Percentiles rank a stretch among this genome's conserved stretches.
Conservation (phyloP, 2,329 filamentous ascomycete genomes). For the Aureobasidium sp. region DNA sequence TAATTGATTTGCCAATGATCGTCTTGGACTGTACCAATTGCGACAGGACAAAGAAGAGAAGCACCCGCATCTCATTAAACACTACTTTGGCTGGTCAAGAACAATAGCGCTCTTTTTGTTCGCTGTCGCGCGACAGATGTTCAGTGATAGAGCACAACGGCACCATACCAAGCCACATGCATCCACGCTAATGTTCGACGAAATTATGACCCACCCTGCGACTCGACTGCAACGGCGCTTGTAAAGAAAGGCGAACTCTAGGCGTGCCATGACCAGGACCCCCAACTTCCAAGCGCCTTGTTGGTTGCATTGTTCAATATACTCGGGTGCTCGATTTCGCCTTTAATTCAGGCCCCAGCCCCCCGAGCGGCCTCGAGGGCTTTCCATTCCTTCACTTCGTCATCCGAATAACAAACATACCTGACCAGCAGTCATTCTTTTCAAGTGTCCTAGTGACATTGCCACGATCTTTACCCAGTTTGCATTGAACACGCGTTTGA, state of each 20-base stretch:
- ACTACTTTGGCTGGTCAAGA: not conserved
- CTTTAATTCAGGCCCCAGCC: slow-evolving; percentile 6
- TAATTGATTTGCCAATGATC: slow-evolving; percentile 4
- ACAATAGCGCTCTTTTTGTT: not conserved
- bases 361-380: not conserved
- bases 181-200: slow-evolving; percentile 1
- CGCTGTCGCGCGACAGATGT: not conserved
- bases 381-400: slow-evolving; percentile 11
- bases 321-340: not conserved
- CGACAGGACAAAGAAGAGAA: not conserved
- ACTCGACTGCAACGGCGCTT: slow-evolving; percentile 8
- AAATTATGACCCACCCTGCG: slow-evolving; percentile 11
- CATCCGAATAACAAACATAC: slow-evolving; percentile 10
- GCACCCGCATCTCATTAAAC: not conserved
- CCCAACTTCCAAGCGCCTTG: not conserved
- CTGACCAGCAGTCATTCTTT: slow-evolving; percentile 15
- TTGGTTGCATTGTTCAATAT: slow-evolving; percentile 3
- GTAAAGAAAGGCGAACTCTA: slow-evolving; percentile 5
- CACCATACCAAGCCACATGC: slow-evolving; percentile 9
- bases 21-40: not conserved
- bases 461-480: slow-evolving; percentile 3
- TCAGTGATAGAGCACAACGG: not conserved
- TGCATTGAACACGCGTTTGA: slow-evolving; percentile 10
- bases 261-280: slow-evolving; percentile 4
- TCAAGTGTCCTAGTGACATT: slow-evolving; percentile 10